Base-by-base conservation (phyloP, 2,329 filamentous ascomycete species). In the Trichoderma breve region DNA sequence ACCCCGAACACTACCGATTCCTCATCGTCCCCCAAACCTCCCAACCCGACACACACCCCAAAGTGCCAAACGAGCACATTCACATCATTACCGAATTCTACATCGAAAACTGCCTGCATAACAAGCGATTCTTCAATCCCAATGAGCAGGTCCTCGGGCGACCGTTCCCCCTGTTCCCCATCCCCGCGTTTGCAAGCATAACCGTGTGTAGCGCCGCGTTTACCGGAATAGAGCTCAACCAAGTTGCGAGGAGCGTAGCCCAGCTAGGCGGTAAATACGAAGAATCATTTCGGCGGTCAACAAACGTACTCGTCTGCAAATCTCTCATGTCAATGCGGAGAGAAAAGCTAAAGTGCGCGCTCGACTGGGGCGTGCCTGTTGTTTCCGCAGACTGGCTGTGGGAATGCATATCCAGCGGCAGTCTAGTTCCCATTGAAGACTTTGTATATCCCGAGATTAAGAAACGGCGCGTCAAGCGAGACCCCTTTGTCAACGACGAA, bases 101-200 rank as follows among this genome's bases (percentile, higher is more conserved):
- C 88, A 86, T 99, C 67, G 96, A 99, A 82, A 89, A 90, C 62
- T 98, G 95, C 79, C 84, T 99, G 51, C 90, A 95, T 79, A 89
- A 89, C 74, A 96, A 93, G 80, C 84, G 83, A 30, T 88, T 95
- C 76, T 85, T 93, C 61, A 84, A 92, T 34, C 93, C 94, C 6
- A 83, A 85, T 66, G 85, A 88, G 5, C 90, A 96, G 28, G 86
- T 93, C 53, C 87, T 97, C 28, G 94, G 93, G 72, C 89, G 89
- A 7, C 94, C 96, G 3, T 93, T 98, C 73, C 86, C 89, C 6
- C 82, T 84, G 34, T 92, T 93, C 75, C 92, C 90, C 47, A 89
- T 97, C 36, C 76, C 83, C 78, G 92, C 88, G 1, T 95, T 97
- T 76, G 81, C 87, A 11, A 84, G 82, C n/a, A 82, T 98, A 74